Percentiles rank a stretch among this genome's conserved stretches.
phyloP scores from a whole-genome alignment of 345 rosid species.

The Eucalyptus erythrocorys region DNA sequence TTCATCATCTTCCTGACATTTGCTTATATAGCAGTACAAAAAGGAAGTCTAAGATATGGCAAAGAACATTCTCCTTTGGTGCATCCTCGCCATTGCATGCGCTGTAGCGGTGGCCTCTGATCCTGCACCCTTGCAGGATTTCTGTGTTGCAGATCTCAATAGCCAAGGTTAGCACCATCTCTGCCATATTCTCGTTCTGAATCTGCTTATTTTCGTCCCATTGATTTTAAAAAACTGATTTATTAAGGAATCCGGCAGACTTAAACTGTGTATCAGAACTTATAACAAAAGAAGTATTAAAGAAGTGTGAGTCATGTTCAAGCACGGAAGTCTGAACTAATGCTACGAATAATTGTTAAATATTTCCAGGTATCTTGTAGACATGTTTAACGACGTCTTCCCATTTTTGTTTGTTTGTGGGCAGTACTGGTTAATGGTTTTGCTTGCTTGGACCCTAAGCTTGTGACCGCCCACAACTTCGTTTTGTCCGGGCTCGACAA shows the following conservation, averaged over 20 bases:
- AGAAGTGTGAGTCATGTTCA: background rate
- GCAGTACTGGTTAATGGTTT: slow-evolving; percentile 7
- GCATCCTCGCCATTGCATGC: background rate
- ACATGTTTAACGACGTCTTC: background rate
- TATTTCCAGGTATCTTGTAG: background rate
- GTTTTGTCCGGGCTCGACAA: background rate
- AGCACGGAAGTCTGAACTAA: background rate
- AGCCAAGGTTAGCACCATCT: background rate
- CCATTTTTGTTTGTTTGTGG: background rate
- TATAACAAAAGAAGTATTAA: background rate
- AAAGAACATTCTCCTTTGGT: background rate
- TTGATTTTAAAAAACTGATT: background rate
- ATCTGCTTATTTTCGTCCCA: background rate
- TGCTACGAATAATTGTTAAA: background rate
- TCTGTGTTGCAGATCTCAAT: slow-evolving; percentile 1
- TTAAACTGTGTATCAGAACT: background rate
- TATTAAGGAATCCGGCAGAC: background rate
- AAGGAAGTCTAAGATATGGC: background rate
- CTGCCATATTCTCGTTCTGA: background rate
- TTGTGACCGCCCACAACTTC: slow-evolving; percentile 1
- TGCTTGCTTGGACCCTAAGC: background rate
- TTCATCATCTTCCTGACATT: background rate
- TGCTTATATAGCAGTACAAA: background rate
- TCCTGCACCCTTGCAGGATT: slow-evolving; percentile 4
- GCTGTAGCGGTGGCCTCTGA: background rate